Conservation (phyloP, 2,329 filamentous ascomycete species). For the Claviceps africana region DNA sequence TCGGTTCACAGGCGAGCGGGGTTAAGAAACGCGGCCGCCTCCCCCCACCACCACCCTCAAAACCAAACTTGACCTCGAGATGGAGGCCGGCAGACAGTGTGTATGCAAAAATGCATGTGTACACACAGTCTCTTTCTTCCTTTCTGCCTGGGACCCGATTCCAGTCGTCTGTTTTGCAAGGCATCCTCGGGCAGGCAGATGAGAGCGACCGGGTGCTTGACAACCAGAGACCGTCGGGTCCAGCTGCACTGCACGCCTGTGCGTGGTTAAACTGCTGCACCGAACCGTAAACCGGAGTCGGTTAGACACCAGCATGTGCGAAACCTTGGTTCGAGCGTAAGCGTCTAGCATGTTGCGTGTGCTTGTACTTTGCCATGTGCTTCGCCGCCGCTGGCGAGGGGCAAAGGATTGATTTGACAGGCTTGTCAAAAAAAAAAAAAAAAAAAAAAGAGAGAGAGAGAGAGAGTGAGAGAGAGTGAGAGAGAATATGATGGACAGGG, state of each 20-base stretch:
- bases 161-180: background rate
- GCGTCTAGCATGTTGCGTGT: background rate
- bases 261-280: background rate
- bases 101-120: too few relatives aligned
- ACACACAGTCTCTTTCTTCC: too few relatives aligned
- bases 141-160: background rate
- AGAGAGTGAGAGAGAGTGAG: too few relatives aligned
- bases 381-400: too few relatives aligned
- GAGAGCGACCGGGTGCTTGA: too few relatives aligned
- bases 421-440: background rate
- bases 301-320: background rate
- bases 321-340: background rate
- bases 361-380: background rate
- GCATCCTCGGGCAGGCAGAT: too few relatives aligned
- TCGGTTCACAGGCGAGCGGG: background rate
- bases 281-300: background rate
- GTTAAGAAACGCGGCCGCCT: background rate
- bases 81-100: too few relatives aligned
- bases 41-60: too few relatives aligned
- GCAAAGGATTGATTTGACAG: too few relatives aligned
- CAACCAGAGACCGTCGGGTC: background rate
- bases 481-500: background rate
- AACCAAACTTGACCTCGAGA: too few relatives aligned
- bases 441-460: too few relatives aligned
- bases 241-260: background rate